These are phyloP conservation scores for Colletotrichum plurivorum DNA, from an alignment of 2,329 filamentous ascomycete species.

Conservation along the genomic window DNA sequence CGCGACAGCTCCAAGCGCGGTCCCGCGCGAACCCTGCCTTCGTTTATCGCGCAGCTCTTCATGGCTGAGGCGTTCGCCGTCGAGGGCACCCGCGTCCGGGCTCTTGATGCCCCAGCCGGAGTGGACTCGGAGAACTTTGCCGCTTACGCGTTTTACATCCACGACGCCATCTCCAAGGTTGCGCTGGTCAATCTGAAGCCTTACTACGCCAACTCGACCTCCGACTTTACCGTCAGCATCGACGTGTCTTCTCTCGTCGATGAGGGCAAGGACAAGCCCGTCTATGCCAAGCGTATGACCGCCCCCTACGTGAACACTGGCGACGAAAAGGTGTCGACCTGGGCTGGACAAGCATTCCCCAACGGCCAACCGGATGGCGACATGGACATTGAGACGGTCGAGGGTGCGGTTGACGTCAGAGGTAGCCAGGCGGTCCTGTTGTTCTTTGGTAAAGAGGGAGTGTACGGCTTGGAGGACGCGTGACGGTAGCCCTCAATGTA, in stretches of 20 bases:
- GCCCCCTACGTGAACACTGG: conserved; percentile 29
- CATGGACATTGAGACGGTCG: not conserved
- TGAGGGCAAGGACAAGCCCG: not conserved
- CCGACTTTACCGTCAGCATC: conserved; percentile 9
- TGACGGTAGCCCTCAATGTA: not conserved
- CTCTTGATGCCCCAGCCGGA: conserved; percentile 1
- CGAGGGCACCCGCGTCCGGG: conserved; percentile 8
- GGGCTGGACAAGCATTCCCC: conserved; percentile 24
- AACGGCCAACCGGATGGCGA: conserved; percentile 19
- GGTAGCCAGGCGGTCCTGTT: conserved; percentile 17
- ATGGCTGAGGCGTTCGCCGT: conserved; percentile 39
- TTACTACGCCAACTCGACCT: conserved; percentile 26
- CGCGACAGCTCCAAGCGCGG: conserved; percentile 38
- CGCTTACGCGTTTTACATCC: conserved; percentile 22
- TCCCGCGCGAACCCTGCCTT: conserved; percentile 31
- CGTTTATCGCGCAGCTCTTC: conserved; percentile 36
- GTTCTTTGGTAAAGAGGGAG: not conserved
- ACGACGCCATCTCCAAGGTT: conserved; percentile 7
- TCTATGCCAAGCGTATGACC: conserved; percentile 24
- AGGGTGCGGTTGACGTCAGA: not conserved
- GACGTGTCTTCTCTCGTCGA: not conserved
- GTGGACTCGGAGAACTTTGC: conserved; percentile 3
- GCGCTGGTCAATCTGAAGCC: conserved; percentile 28
- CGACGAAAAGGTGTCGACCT: not conserved
- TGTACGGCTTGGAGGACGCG: conserved; percentile 5